phyloP scores from a whole-genome alignment of 1,284 basidiomycete genomes.

The Phlebopus sp. region DNA sequence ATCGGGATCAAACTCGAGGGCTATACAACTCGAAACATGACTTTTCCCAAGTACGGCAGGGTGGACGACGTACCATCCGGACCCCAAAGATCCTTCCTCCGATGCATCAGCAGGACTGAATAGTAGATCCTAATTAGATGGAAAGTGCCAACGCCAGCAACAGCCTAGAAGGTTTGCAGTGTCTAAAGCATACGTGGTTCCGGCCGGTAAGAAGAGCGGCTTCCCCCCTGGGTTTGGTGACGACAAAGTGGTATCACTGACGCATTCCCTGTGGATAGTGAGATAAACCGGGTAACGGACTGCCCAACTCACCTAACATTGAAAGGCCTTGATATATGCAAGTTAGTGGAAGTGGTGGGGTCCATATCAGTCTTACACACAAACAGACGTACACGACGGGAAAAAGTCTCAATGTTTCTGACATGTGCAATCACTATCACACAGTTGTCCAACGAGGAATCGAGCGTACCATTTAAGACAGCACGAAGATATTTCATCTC shows the following conservation, averaged over 20 bases:
- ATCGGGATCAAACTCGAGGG: slow-evolving; percentile 45
- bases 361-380: not conserved
- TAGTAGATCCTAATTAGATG: slow-evolving; percentile 39
- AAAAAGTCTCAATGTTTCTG: slow-evolving; percentile 59
- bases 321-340: slow-evolving; percentile 41
- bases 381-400: slow-evolving; percentile 53
- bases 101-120: slow-evolving; percentile 60
- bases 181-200: slow-evolving; percentile 44
- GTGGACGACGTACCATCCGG: slow-evolving; percentile 46
- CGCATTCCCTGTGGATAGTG: slow-evolving; percentile 30
- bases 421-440: not conserved
- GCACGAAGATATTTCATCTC: slow-evolving; percentile 59
- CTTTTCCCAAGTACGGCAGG: slow-evolving; percentile 29
- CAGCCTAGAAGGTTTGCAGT: not conserved
- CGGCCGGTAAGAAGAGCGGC: slow-evolving; percentile 52
- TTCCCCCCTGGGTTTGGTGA: slow-evolving; percentile 43
- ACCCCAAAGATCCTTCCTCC: slow-evolving; percentile 64
- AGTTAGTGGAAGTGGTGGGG: not conserved
- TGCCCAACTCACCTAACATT: slow-evolving; percentile 39
- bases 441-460: not conserved
- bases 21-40: slow-evolving; percentile 22
- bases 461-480: slow-evolving; percentile 51
- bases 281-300: not conserved
- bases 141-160: slow-evolving; percentile 2
- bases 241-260: slow-evolving; percentile 44